Evolutionary conservation across 225 moss, liverwort and hornwort species (phyloP).

Genomic region (Takakia lepidozioides): DNA sequence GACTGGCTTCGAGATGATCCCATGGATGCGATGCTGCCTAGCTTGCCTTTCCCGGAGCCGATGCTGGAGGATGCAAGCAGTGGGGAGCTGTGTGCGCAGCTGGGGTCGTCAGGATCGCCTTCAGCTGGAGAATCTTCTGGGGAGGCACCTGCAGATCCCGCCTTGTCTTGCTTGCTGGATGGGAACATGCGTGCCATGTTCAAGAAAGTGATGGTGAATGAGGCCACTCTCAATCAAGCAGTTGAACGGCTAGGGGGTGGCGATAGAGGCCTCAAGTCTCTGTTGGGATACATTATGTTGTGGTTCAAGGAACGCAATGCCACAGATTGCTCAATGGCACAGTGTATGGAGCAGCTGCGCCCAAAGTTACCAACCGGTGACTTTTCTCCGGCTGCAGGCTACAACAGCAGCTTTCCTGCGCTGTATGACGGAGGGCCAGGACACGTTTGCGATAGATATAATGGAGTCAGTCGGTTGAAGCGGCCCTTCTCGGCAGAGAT

Average conservation of each 20-base stretch:
- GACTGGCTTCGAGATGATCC: too few species aligned
- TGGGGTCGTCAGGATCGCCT: too few species aligned
- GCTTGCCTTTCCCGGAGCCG: too few species aligned
- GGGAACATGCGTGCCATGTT: neutral
- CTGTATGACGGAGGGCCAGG: too few species aligned
- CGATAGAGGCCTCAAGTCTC: neutral
- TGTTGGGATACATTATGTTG: neutral
- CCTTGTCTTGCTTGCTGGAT: neutral
- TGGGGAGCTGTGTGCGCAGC: too few species aligned
- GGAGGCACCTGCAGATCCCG: conserved; percentile 4
- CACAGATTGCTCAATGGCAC: conserved; percentile 2
- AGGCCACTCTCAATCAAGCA: neutral
- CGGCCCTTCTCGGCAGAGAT: too few species aligned
- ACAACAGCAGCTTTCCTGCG: too few species aligned
- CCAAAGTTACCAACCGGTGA: neutral
- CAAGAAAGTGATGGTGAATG: neutral
- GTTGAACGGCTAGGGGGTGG: neutral
- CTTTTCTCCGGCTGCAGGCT: neutral
- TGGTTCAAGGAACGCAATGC: neutral
- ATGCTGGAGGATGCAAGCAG: too few species aligned
- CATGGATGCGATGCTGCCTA: too few species aligned
- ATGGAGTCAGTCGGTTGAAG: too few species aligned
- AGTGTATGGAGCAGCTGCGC: conserved; percentile 5
- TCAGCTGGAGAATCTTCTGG: too few species aligned
- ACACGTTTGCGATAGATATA: too few species aligned